Evolutionary conservation across 139 green algal genomes (phyloP).

Genomic region (Volvox africanus): DNA sequence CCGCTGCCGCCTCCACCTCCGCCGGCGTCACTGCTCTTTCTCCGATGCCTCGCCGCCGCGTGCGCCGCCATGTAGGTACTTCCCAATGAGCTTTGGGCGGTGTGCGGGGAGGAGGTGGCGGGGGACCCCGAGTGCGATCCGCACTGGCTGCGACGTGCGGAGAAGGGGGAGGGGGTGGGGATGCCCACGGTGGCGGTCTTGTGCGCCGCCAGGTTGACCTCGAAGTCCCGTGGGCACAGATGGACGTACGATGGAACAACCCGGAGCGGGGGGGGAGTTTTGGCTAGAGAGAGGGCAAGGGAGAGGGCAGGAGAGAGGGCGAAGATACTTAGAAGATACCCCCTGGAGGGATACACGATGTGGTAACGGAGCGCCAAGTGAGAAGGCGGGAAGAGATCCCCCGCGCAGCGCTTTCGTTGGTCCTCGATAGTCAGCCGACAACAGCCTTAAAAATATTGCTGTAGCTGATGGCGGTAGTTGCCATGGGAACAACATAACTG

Average conservation of each 20-base stretch:
- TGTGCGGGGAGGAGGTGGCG: neutral
- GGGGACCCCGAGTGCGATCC: neutral
- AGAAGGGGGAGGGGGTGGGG: neutral
- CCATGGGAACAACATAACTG: too few relatives aligned
- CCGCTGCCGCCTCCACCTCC: neutral
- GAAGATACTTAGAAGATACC: too few relatives aligned
- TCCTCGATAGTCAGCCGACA: too few relatives aligned
- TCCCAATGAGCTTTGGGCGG: neutral
- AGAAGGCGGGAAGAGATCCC: too few relatives aligned
- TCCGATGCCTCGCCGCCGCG: neutral
- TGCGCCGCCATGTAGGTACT: slow-evolving; percentile 22
- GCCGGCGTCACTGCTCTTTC: neutral
- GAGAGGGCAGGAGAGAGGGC: too few relatives aligned
- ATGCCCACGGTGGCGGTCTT: slow-evolving; percentile 39
- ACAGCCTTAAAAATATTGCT: too few relatives aligned
- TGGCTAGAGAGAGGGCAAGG: too few relatives aligned
- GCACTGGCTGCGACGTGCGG: neutral
- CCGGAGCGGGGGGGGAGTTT: too few relatives aligned
- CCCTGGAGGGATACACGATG: too few relatives aligned
- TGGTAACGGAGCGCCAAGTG: too few relatives aligned
- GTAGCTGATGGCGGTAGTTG: too few relatives aligned
- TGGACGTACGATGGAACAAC: neutral
- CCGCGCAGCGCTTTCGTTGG: too few relatives aligned
- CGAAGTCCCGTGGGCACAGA: slow-evolving; percentile 14
- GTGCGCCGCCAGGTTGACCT: slow-evolving; percentile 34